Base-by-base conservation (phyloP, 2,329 filamentous ascomycete genomes). In the Fusarium bactridioides region DNA sequence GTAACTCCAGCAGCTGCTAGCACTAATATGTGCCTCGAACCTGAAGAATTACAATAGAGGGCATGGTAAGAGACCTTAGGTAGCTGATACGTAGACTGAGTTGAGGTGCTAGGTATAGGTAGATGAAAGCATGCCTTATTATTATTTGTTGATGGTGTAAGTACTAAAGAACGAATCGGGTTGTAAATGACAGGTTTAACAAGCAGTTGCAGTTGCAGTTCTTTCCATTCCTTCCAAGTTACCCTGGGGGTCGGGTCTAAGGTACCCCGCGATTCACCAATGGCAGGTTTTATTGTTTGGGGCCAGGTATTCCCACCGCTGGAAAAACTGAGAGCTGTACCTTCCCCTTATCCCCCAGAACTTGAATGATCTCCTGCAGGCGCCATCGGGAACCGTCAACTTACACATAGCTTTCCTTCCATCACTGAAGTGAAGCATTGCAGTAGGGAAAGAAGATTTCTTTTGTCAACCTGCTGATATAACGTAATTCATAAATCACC, bases 251-350 rank as follows among this genome's bases (percentile, higher is more conserved):
- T 53, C 9, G 27, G 25, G 60, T 47, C 63, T 77, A 33, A 33
- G 31, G 13, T 33, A 72, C 72, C 75, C 75, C 73, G 63, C 73
- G 75, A 77, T 77, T 69, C 72, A 51, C 62, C 72, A 65, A 38
- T 48, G 41, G 35, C 45, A 57, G 44, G 37, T 50, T 38, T 55
- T 37, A 31, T 45, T 45, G 33, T 38, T 45, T n/a, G 33, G 19
- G 37, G 21, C 10, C 19, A 66, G 21, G 62, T 67, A 67, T 19
- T 40, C 10, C n/a, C 7, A 6, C 16, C 18, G 8, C 25, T 18
- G 11, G 23, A 12, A 59, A 18, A 23, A 23, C 18, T 3, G 11
- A 11, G 7, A 23, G 16, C 4, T 59, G 18, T 66, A 66, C 61
- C 37, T 48, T 21, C 13, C 45, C 37, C 37, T 27, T 35, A 38